Conservation (phyloP, 2,329 filamentous ascomycete genomes). For the Alternaria consortialis region DNA sequence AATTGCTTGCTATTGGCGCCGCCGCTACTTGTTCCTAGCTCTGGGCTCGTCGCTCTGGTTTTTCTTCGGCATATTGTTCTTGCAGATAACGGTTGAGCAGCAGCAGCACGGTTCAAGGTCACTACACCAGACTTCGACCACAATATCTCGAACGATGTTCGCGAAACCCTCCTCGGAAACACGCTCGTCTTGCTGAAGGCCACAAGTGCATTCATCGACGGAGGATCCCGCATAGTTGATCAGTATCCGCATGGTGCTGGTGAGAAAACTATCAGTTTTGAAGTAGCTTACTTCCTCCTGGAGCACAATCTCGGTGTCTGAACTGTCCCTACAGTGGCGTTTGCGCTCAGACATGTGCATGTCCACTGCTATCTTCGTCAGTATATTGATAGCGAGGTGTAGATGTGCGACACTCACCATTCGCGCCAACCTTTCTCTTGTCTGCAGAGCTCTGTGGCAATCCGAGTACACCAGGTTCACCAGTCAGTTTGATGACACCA, state of each 20-base stretch:
- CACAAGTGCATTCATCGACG: no score
- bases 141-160: no score
- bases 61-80: no score
- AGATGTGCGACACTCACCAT: neutral
- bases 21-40: no score
- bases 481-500: constrained; percentile 6
- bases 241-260: constrained; percentile 6
- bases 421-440: neutral
- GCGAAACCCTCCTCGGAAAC: no score
- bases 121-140: no score
- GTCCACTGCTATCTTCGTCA: neutral
- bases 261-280: constrained; percentile 9
- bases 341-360: constrained; percentile 11
- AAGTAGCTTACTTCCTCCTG: neutral
- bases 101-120: no score
- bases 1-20: no score
- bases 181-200: no score
- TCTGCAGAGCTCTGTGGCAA: constrained; percentile 6
- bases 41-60: no score
- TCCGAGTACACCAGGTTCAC: neutral
- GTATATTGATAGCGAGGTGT: neutral
- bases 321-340: constrained; percentile 18
- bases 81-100: no score
- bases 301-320: neutral
- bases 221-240: neutral